Evolutionary conservation across 2,329 filamentous ascomycete genomes (phyloP).

Genomic region (Xylariaceae sp.): DNA sequence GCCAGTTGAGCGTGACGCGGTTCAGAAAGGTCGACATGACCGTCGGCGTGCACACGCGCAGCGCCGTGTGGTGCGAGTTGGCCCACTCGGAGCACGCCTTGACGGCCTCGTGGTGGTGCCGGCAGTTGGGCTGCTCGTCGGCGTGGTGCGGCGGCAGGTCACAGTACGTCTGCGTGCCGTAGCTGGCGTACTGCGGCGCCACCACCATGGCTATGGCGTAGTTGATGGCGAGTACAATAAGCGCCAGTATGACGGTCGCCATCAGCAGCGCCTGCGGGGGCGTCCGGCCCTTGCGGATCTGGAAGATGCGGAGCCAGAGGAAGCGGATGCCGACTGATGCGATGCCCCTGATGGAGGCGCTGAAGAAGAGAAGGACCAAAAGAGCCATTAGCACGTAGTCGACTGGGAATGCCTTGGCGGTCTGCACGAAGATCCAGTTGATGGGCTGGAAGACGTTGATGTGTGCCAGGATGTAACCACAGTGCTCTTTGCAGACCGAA

Average conservation of each 20-base stretch:
- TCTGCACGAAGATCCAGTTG: slow-evolving; percentile 80
- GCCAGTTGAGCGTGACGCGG: slow-evolving; percentile 85
- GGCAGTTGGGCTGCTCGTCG: slow-evolving; percentile 68
- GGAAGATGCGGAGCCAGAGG: slow-evolving; percentile 90
- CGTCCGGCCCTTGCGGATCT: slow-evolving; percentile 81
- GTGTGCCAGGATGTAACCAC: slow-evolving; percentile 81
- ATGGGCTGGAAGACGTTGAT: slow-evolving; percentile 93
- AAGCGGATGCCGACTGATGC: slow-evolving; percentile 88
- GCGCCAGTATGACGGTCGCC: slow-evolving; percentile 80
- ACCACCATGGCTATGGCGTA: slow-evolving; percentile 88
- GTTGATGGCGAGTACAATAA: slow-evolving; percentile 86
- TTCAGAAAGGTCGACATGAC: slow-evolving; percentile 92
- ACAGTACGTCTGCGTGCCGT: slow-evolving; percentile 91
- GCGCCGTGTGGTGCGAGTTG: slow-evolving; percentile 56
- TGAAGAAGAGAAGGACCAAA: slow-evolving; percentile 80
- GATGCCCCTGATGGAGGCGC: slow-evolving; percentile 77
- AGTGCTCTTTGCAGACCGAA: slow-evolving; percentile 81
- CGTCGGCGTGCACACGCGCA: slow-evolving; percentile 80
- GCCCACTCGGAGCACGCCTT: slow-evolving; percentile 74
- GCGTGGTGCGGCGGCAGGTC: slow-evolving; percentile 57
- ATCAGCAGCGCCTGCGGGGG: slow-evolving; percentile 87
- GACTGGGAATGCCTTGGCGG: slow-evolving; percentile 77
- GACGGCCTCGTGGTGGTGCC: slow-evolving; percentile 61
- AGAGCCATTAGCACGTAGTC: slow-evolving; percentile 88
- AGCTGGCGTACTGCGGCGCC: slow-evolving; percentile 92